phyloP scores from a whole-genome alignment of 345 rosid species.

The Boechera retrofracta region DNA sequence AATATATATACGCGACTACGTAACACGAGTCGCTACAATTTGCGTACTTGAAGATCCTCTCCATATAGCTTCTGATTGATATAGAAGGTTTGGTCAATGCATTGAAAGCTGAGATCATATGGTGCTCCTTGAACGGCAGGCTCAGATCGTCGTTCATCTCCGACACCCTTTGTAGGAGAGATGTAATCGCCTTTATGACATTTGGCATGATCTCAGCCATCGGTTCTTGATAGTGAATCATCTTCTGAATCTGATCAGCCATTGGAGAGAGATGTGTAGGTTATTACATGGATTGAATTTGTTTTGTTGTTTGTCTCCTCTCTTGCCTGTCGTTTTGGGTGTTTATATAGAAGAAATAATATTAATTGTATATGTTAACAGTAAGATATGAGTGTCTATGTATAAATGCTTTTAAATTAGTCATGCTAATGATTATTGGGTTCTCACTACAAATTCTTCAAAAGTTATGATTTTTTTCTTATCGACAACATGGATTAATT shows the following conservation, averaged over 20 bases:
- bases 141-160: constrained; percentile 62
- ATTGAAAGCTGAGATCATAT: constrained; percentile 57
- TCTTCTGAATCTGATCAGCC: constrained; percentile 24
- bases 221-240: constrained; percentile 32
- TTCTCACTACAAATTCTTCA: not conserved
- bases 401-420: not conserved
- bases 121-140: constrained; percentile 43
- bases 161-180: constrained; percentile 57
- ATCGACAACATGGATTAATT: not conserved
- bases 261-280: constrained; percentile 25
- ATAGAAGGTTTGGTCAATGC: constrained; percentile 61
- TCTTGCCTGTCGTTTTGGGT: constrained; percentile 12
- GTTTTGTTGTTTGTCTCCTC: constrained; percentile 12
- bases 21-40: constrained; percentile 78
- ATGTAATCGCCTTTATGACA: constrained; percentile 53
- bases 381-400: not conserved
- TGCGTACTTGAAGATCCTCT: constrained; percentile 74
- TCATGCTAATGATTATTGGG: constrained; percentile 19
- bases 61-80: constrained; percentile 63
- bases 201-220: constrained; percentile 49
- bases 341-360: constrained; percentile 27
- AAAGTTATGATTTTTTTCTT: not conserved
- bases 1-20: constrained; percentile 74
- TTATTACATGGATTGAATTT: constrained; percentile 19
- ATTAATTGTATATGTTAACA: not conserved